These are phyloP conservation scores for Metarhizium album DNA, from an alignment of 2,329 filamentous ascomycete species.

Conservation along the genomic window DNA sequence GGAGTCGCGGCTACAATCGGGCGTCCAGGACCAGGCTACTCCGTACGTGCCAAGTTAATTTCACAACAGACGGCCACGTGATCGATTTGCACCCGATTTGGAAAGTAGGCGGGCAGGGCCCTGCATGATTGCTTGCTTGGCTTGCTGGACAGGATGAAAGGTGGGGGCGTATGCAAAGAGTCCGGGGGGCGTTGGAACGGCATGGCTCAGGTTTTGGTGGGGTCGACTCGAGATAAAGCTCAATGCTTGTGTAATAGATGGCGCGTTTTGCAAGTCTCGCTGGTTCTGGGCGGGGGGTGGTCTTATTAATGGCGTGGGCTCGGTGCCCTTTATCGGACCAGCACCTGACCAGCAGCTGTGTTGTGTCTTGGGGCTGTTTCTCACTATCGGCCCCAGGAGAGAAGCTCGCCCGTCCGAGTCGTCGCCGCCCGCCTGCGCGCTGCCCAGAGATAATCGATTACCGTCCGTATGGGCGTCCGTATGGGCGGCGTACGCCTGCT, in stretches of 20 bases:
- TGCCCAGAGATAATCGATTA: neutral
- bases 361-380: neutral
- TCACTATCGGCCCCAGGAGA: too few species aligned
- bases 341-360: neutral
- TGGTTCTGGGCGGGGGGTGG: neutral
- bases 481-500: too few species aligned
- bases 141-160: neutral
- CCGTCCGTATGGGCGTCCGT: too few species aligned
- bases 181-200: slow-evolving; percentile 4
- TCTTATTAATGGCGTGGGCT: neutral
- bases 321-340: neutral
- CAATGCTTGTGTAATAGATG: slow-evolving; percentile 4
- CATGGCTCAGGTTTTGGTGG: slow-evolving; percentile 10
- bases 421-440: neutral
- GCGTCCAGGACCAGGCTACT: neutral
- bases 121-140: too few species aligned
- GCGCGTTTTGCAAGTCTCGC: neutral
- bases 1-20: slow-evolving; percentile 16
- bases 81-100: slow-evolving; percentile 8
- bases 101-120: neutral
- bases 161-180: neutral
- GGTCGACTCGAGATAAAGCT: neutral
- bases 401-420: neutral
- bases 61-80: slow-evolving; percentile 13
- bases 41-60: neutral